Evolutionary conservation across 768 basidiomycete genomes (phyloP).

Genomic region (Macrolepiota dolichaula): DNA sequence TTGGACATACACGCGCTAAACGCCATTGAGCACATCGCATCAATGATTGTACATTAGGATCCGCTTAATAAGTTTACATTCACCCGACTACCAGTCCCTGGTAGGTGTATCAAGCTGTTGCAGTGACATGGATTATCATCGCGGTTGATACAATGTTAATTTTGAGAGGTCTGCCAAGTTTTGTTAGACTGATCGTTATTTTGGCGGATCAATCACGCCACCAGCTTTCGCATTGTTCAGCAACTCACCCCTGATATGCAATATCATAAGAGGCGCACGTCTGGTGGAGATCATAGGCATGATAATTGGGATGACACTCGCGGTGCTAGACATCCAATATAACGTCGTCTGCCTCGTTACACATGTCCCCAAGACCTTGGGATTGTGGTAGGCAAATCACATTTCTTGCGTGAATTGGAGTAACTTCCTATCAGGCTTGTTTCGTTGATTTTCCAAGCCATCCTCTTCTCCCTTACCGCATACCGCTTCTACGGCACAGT

Average conservation of each 20-base stretch:
- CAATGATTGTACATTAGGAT: too few relatives aligned
- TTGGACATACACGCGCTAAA: too few relatives aligned
- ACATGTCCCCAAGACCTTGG: constrained; percentile 21
- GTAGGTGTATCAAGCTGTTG: constrained; percentile 38
- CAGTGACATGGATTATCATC: constrained; percentile 24
- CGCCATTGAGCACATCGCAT: too few relatives aligned
- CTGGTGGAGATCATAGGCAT: constrained; percentile 28
- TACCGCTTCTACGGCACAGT: constrained; percentile 31
- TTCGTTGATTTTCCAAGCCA: constrained; percentile 32
- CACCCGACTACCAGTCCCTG: too few relatives aligned
- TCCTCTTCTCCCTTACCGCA: constrained; percentile 34
- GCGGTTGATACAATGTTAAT: constrained; percentile 38
- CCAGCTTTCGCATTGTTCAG: constrained; percentile 36
- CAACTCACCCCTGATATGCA: background rate
- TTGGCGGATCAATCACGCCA: background rate
- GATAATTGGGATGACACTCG: constrained; percentile 24
- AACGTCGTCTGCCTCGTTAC: constrained; percentile 31
- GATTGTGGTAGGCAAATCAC: constrained; percentile 26
- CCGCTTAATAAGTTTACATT: too few relatives aligned
- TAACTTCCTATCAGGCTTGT: constrained; percentile 20
- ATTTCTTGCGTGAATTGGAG: background rate
- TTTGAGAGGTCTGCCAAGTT: constrained; percentile 29
- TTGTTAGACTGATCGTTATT: background rate
- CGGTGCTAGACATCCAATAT: constrained; percentile 28
- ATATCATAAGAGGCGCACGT: constrained; percentile 15